These are phyloP conservation scores for Alternaria sp. DNA, from an alignment of 2,329 filamentous ascomycete species.

Conservation along the genomic window DNA sequence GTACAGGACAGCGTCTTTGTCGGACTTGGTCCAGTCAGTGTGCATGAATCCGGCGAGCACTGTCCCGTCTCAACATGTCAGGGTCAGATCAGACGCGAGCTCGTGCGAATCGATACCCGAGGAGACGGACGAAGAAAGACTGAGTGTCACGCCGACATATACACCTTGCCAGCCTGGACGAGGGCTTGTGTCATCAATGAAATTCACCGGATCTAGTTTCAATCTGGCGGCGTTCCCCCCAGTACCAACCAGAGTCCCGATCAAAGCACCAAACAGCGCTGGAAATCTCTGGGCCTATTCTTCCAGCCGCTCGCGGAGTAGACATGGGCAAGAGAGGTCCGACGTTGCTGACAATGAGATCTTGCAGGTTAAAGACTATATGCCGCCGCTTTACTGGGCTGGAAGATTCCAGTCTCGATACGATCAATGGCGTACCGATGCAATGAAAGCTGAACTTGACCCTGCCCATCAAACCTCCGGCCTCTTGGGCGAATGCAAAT, in stretches of 20 bases:
- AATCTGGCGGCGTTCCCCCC: not conserved
- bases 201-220: not conserved
- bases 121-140: not conserved
- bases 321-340: constrained; percentile 3
- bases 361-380: constrained; percentile 41
- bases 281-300: not conserved
- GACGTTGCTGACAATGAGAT: constrained; percentile 27
- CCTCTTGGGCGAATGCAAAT: constrained; percentile 25
- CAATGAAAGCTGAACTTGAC: constrained; percentile 30
- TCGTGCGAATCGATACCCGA: constrained; percentile 13
- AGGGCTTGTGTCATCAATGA: not conserved
- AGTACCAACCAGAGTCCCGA: not conserved
- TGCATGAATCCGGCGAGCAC: not conserved
- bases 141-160: not conserved
- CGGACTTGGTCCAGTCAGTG: constrained; percentile 7
- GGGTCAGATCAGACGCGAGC: not conserved
- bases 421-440: constrained; percentile 45
- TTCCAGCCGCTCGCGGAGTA: constrained; percentile 12
- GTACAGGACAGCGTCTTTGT: constrained; percentile 25
- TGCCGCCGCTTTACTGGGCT: constrained; percentile 44
- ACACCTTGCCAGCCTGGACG: not conserved
- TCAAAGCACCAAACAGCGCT: not conserved
- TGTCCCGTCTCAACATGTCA: not conserved
- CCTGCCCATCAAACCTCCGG: constrained; percentile 12
- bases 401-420: constrained; percentile 42